A percentile compares a stretch with the other conserved stretches of the same genome.
Conservation (phyloP, 768 basidiomycete genomes). For the Lactifluus subvellereus region DNA sequence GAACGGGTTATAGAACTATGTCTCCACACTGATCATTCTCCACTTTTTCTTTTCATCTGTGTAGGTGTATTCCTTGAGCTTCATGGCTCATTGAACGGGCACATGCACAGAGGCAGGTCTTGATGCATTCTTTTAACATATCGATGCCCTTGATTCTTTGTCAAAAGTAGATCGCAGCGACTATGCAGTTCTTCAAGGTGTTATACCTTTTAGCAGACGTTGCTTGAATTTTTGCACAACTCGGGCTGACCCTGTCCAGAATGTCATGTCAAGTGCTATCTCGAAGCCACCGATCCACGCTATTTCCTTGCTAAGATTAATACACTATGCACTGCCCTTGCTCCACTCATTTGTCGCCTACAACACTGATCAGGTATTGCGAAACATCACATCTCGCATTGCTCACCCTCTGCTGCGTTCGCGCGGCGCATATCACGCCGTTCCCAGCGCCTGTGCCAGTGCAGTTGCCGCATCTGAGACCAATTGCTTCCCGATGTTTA, state of each 20-base stretch:
- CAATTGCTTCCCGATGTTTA: slow-evolving; percentile 34
- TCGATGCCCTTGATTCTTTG: slow-evolving; percentile 23
- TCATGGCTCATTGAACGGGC: slow-evolving; percentile 19
- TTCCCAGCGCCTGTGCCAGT: slow-evolving; percentile 31
- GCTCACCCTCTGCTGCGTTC: not conserved
- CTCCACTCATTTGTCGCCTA: slow-evolving; percentile 4
- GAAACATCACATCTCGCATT: slow-evolving; percentile 1
- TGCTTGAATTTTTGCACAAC: slow-evolving; percentile 12
- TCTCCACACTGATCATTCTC: slow-evolving; percentile 24
- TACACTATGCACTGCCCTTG: slow-evolving; percentile 9
- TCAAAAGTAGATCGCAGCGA: slow-evolving; percentile 20
- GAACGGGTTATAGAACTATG: slow-evolving; percentile 22
- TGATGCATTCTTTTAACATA: slow-evolving; percentile 23
- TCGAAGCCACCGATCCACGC: not conserved
- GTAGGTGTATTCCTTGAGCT: slow-evolving; percentile 22
- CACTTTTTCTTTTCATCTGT: slow-evolving; percentile 21
- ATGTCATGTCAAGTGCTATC: slow-evolving; percentile 9
- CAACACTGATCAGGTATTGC: slow-evolving; percentile 13
- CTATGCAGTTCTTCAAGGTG: slow-evolving; percentile 15
- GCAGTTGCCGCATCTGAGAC: slow-evolving; percentile 36
- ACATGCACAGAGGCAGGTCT: slow-evolving; percentile 24
- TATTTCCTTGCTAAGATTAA: slow-evolving; percentile 11
- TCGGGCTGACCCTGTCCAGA: slow-evolving; percentile 1
- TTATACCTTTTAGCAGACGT: slow-evolving; percentile 3
- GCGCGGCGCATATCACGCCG: not conserved